A percentile compares a stretch with the other conserved stretches of the same genome.
Conservation (phyloP, 768 basidiomycete species). For the Tylopilus felleus region DNA sequence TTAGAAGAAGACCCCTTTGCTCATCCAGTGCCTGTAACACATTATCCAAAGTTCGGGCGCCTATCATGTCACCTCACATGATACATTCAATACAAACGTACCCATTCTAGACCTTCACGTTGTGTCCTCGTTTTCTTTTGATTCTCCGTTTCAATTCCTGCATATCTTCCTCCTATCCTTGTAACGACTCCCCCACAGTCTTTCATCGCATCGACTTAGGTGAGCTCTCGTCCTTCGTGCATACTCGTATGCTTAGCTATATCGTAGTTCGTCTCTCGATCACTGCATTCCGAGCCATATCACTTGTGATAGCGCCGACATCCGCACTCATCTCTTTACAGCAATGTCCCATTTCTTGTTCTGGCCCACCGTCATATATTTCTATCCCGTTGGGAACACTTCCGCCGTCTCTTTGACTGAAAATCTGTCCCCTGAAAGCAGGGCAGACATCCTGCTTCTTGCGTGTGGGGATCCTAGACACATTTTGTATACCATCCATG, state of each 20-base stretch:
- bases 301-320: neutral
- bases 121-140: neutral
- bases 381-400: constrained; percentile 61
- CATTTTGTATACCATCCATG: constrained; percentile 46
- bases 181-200: too few relatives aligned
- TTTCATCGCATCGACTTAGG: neutral
- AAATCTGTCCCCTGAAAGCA: constrained; percentile 42
- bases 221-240: too few relatives aligned
- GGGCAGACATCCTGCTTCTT: constrained; percentile 41
- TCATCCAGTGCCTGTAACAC: neutral
- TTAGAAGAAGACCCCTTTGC: neutral
- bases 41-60: neutral
- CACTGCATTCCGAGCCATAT: neutral
- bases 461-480: constrained; percentile 56
- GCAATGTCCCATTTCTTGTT: constrained; percentile 17
- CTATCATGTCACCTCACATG: neutral
- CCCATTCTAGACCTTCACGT: neutral
- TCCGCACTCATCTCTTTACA: neutral
- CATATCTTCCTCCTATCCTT: neutral
- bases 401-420: constrained; percentile 48
- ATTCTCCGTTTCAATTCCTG: constrained; percentile 1
- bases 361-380: constrained; percentile 33
- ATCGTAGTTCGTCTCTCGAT: neutral
- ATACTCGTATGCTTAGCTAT: neutral
- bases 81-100: neutral